Conservation (phyloP, 2,329 filamentous ascomycete genomes). For the Sodiomyces alkalinus region DNA sequence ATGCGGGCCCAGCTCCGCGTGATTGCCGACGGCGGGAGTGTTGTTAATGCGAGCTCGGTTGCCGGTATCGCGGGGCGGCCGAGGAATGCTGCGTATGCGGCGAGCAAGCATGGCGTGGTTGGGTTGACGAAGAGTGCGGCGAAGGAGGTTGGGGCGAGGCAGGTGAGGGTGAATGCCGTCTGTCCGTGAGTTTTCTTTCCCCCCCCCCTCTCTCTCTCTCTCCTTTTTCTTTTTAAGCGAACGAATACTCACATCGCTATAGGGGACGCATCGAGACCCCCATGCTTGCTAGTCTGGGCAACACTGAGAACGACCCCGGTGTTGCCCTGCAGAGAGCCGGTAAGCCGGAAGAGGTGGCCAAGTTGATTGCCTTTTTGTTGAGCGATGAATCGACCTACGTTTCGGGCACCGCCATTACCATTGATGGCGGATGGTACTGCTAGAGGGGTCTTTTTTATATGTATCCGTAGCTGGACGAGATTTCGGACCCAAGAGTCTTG, state of each 20-base stretch:
- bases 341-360: constrained; percentile 12
- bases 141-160: constrained; percentile 13
- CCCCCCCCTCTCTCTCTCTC: no score
- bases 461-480: no score
- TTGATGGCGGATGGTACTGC: constrained; percentile 15
- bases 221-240: background rate
- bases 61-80: constrained; percentile 21
- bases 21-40: constrained; percentile 24
- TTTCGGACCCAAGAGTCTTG: no score
- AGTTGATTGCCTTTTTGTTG: constrained; percentile 13
- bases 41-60: constrained; percentile 30
- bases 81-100: constrained; percentile 14
- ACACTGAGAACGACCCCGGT: no score
- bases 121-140: constrained; percentile 15
- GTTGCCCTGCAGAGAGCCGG: no score
- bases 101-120: constrained; percentile 17
- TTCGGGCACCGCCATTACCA: constrained; percentile 9
- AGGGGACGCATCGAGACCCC: constrained; percentile 16
- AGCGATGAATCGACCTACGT: constrained; percentile 14
- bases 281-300: no score
- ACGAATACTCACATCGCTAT: background rate
- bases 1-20: constrained; percentile 13
- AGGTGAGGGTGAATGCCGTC: constrained; percentile 14
- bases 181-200: constrained; percentile 15
- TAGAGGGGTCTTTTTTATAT: constrained; percentile 3